A percentile compares a stretch with the other conserved stretches of the same genome.
Conservation (phyloP, 2,329 filamentous ascomycete species). For the Lecanicillium sp. region DNA sequence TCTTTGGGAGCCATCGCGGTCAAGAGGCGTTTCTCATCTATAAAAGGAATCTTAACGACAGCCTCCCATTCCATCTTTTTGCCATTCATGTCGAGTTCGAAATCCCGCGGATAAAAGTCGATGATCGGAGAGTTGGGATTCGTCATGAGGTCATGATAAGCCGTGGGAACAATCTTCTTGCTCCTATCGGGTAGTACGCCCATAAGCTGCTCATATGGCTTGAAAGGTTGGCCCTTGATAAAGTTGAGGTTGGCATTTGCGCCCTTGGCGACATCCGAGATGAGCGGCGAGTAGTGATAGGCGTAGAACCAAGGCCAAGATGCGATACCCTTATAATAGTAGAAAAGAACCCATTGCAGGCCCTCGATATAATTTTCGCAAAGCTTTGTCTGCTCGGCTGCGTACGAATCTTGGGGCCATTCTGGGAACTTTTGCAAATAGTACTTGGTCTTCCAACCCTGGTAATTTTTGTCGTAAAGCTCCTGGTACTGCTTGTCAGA, state of each 20-base stretch:
- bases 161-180: conserved; percentile 84
- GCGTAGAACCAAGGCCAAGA: conserved; percentile 98
- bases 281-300: conserved; percentile 97
- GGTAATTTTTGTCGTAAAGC: conserved; percentile 85
- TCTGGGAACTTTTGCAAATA: conserved; percentile 81
- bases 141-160: conserved; percentile 92
- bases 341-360: conserved; percentile 94
- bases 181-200: conserved; percentile 94
- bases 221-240: conserved; percentile 88
- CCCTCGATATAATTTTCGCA: conserved; percentile 97
- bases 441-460: conserved; percentile 89
- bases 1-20: conserved; percentile 82
- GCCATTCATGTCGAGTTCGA: conserved; percentile 97
- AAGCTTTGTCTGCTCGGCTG: conserved; percentile 65
- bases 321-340: conserved; percentile 94
- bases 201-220: conserved; percentile 94
- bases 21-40: conserved; percentile 81
- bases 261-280: conserved; percentile 89
- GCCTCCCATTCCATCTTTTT: conserved; percentile 99
- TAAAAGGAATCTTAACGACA: conserved; percentile 98
- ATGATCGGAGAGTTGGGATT: conserved; percentile 84
- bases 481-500: conserved; percentile 70
- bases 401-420: conserved; percentile 74
- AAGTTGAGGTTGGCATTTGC: conserved; percentile 84
- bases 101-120: conserved; percentile 96